Conservation (phyloP, 116 monocot genomes). For the Posidonia oceanica region DNA sequence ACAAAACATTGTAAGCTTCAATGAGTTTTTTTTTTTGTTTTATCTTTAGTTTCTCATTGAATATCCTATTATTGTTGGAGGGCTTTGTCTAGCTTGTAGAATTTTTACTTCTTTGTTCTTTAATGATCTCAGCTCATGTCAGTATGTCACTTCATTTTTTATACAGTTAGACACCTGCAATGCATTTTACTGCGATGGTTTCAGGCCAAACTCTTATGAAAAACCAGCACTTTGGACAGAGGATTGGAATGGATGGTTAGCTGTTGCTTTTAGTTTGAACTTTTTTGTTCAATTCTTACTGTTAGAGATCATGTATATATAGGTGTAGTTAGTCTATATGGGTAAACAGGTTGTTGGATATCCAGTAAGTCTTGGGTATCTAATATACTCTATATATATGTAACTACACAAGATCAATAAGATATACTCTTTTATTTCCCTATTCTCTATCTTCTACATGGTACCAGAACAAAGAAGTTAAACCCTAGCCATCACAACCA, state of each 20-base stretch:
- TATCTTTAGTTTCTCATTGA: no score
- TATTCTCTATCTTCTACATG: no score
- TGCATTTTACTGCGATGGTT: constrained; percentile 93
- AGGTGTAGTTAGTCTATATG: no score
- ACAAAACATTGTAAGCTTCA: constrained; percentile 49
- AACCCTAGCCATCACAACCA: no score
- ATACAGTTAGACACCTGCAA: constrained; percentile 87
- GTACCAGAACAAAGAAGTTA: no score
- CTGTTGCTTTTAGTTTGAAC: not conserved
- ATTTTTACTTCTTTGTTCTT: not conserved
- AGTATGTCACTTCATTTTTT: not conserved
- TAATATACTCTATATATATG: no score
- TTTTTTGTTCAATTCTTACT: not conserved
- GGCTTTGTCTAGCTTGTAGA: not conserved
- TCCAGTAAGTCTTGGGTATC: no score
- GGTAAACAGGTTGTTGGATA: no score
- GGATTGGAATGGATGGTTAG: constrained; percentile 98
- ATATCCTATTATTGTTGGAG: not conserved
- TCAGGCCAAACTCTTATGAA: constrained; percentile 70
- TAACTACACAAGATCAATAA: no score
- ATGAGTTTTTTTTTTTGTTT: no score
- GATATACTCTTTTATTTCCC: no score
- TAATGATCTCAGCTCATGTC: not conserved
- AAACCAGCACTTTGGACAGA: constrained; percentile 93
- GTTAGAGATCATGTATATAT: no score